Base-by-base conservation (phyloP, 805 yeast genomes). In the Brettanomyces sp. region DNA sequence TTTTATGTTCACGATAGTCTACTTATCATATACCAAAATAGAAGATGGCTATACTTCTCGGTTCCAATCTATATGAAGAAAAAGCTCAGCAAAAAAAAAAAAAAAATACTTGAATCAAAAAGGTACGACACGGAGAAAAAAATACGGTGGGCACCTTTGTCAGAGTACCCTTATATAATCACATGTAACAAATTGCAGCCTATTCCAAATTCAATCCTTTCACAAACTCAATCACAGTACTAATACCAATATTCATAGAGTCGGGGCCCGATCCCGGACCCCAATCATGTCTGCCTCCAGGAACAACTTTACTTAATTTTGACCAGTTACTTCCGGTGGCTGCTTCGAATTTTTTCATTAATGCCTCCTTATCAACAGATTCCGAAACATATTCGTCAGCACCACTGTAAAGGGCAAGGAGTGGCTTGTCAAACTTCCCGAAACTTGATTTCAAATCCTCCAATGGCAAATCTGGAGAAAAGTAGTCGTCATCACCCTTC, bases 401-500 rank as follows among this genome's bases (percentile, higher is more conserved):
- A 4, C 73, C 87, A 5, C 86, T 76, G 55, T 69, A 77, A 7
- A 81, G 63, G 1, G 80, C 71, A 43, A 84, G 60, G 36, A 80
- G 52, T 5, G 78, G 77, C 24, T 55, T 63, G n/a, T 52, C 52
- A 4, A 85, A 54, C 38, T 61, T 63, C 2, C 86, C 90, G 60
- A 87, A 86, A 0, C 84, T 70, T 3, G 52, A 33, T 4, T 56
- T 46, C 30, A 68, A 57, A 33, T 67, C 75, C 0, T 68, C 69
- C 12, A 61, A 69, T 0, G 73, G 53, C 43, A 86, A 62, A 62
- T 85, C 88, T 9, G 79, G 66, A 1, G 49, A 45, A 60, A 85
- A 85, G 57, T 72, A 86, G 63, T 87, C 95, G 57, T 87, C 95
- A 54, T 82, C 91, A 3, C 95, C 95, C 21, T 77, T 68, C 5